Conservation (phyloP, 306 rosid genomes). For the Trifolium subterraneum region DNA sequence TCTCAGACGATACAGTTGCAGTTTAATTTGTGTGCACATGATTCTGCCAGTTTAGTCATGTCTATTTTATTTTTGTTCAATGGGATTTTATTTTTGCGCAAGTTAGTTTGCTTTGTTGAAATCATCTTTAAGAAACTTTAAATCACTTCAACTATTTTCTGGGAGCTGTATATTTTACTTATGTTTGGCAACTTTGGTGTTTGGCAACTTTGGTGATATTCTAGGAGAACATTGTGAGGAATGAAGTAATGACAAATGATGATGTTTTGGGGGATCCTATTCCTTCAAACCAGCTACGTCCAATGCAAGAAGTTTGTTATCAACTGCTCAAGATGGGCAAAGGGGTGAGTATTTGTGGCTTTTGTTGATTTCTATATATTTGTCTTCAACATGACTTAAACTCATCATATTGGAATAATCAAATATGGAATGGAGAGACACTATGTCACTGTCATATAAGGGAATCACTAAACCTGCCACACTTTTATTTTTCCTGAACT, state of each 20-base stretch:
- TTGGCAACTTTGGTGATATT: conserved; percentile 37
- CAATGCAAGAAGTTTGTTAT: conserved; percentile 76
- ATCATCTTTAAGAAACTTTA: conserved; percentile 9
- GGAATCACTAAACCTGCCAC: background rate
- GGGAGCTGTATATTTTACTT: conserved; percentile 24
- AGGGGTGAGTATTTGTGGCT: conserved; percentile 58
- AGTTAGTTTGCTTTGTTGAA: conserved; percentile 21
- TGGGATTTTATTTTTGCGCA: background rate
- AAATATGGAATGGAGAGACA: background rate
- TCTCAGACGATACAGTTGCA: conserved; percentile 28
- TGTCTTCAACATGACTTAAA: conserved; percentile 20
- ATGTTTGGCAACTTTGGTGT: conserved; percentile 30
- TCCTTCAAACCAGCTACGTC: conserved; percentile 77
- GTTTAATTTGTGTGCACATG: conserved; percentile 14
- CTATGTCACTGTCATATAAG: background rate
- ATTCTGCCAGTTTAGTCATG: conserved; percentile 4
- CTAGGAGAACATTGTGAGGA: conserved; percentile 62
- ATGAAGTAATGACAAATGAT: conserved; percentile 74
- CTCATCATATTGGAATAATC: background rate
- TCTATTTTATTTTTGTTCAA: conserved; percentile 23
- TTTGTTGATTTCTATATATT: conserved; percentile 31
- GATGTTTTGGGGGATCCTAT: conserved; percentile 93
- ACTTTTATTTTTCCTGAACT: conserved; percentile 11
- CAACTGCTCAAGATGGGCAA: conserved; percentile 74
- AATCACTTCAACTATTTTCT: conserved; percentile 26